phyloP scores from a whole-genome alignment of 2,329 filamentous ascomycete species.

The Hypoxylon sp. region DNA sequence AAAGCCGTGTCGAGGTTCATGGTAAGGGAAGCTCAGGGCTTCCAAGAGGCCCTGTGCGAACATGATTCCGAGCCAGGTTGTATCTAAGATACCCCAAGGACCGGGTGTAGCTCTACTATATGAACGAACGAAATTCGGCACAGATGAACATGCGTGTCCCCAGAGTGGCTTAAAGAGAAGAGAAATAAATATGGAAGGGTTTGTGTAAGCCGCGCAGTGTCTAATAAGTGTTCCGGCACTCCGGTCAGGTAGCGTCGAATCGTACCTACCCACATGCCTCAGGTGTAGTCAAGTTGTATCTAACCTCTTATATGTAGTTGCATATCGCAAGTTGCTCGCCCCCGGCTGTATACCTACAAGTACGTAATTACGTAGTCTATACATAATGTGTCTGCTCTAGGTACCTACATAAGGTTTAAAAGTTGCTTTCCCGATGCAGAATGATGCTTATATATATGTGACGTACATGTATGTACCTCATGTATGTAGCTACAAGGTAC shows the following conservation, averaged over 20 bases:
- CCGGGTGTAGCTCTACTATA: not conserved
- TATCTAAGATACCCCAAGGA: slow-evolving; percentile 7
- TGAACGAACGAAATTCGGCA: not conserved
- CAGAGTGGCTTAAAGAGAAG: not conserved
- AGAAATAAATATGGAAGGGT: slow-evolving; percentile 11
- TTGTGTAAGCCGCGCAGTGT: slow-evolving; percentile 27
- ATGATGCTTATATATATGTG: not conserved
- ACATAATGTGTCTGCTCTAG: not conserved
- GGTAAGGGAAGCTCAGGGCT: slow-evolving; percentile 51
- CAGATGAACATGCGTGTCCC: slow-evolving; percentile 7
- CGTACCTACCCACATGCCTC: too few relatives aligned
- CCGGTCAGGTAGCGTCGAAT: slow-evolving; percentile 22
- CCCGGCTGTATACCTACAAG: not conserved
- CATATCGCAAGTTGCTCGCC: too few relatives aligned
- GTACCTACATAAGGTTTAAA: not conserved
- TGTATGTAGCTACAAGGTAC: not conserved
- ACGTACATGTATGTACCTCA: not conserved
- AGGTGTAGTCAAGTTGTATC: not conserved
- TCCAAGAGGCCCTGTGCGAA: slow-evolving; percentile 35
- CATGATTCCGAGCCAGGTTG: slow-evolving; percentile 33
- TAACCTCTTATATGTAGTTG: not conserved
- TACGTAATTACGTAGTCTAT: not conserved
- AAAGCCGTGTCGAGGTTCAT: slow-evolving; percentile 61
- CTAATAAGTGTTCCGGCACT: slow-evolving; percentile 33
- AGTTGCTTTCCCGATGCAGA: not conserved